Conservation (phyloP, 2,329 filamentous ascomycete species). For the Macroventuria anomochaeta region DNA sequence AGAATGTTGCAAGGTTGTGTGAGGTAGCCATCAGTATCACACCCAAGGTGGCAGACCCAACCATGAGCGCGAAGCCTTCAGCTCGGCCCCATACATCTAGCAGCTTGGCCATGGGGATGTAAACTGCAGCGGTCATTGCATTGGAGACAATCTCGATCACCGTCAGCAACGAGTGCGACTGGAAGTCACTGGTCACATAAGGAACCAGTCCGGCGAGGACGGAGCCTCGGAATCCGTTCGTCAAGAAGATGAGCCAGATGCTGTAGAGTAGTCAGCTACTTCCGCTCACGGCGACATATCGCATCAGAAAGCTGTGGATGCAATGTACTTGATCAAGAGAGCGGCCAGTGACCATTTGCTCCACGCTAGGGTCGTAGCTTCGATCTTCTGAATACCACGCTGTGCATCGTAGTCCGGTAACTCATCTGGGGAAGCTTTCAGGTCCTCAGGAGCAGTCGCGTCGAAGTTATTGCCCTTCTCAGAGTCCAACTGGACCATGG, state of each 20-base stretch:
- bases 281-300: not conserved
- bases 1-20: constrained; percentile 54
- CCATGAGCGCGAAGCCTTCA: constrained; percentile 44
- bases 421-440: not conserved
- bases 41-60: constrained; percentile 25
- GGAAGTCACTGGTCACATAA: constrained; percentile 38
- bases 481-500: not conserved
- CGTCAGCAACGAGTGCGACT: constrained; percentile 29
- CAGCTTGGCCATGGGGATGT: constrained; percentile 46
- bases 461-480: not conserved
- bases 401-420: constrained; percentile 20
- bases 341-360: constrained; percentile 21
- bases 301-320: not conserved
- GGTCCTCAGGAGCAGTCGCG: not conserved
- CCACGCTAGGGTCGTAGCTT: constrained; percentile 47
- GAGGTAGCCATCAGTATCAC: constrained; percentile 71
- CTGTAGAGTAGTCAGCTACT: not conserved
- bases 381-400: constrained; percentile 40
- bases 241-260: constrained; percentile 5
- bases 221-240: not conserved
- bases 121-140: constrained; percentile 34
- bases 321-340: constrained; percentile 1
- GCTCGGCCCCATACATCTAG: constrained; percentile 48
- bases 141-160: constrained; percentile 27
- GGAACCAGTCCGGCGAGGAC: constrained; percentile 40